Evolutionary conservation across 257 asterid genomes (phyloP).

Genomic region (Scutellaria baicalensis): DNA sequence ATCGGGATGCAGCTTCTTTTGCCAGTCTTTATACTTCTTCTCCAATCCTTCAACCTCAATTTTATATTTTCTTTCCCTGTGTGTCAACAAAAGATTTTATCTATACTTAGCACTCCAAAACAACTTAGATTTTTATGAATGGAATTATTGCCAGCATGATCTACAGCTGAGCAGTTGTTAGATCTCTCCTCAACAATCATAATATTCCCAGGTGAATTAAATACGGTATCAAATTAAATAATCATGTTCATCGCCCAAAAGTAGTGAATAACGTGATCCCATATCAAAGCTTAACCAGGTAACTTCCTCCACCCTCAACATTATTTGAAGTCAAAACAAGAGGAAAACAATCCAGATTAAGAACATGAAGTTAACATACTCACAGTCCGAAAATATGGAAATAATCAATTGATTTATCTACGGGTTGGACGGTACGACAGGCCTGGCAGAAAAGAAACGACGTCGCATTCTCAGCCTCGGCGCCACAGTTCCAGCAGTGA

Average conservation of each 20-base stretch:
- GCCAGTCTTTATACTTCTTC: conserved; percentile 89
- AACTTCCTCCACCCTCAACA: not conserved
- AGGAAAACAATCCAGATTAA: not conserved
- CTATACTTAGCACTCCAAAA: not conserved
- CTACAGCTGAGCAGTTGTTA: not conserved
- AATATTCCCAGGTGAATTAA: not conserved
- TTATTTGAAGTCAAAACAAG: not conserved
- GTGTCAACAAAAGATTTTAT: conserved; percentile 7
- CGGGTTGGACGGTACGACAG: conserved; percentile 78
- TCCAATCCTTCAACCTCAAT: conserved; percentile 54
- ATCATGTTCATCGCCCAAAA: not conserved
- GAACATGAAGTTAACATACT: conserved; percentile 16
- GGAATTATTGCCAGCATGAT: not conserved
- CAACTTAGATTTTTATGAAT: not conserved
- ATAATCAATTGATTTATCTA: conserved; percentile 56
- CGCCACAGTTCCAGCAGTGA: conserved; percentile 78
- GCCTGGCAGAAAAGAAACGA: conserved; percentile 69
- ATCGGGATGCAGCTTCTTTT: conserved; percentile 97
- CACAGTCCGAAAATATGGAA: conserved; percentile 80
- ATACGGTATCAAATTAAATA: not conserved
- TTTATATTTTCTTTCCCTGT: conserved; percentile 56
- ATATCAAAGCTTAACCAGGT: not conserved
- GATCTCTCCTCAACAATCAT: not conserved
- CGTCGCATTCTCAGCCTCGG: conserved; percentile 23
- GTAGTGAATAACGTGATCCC: not conserved